Evolutionary conservation across 1,139 yeast genomes (phyloP), one percentile per base, ranked within the genome.

Genomic region (Insectozyma bohioensis): DNA sequence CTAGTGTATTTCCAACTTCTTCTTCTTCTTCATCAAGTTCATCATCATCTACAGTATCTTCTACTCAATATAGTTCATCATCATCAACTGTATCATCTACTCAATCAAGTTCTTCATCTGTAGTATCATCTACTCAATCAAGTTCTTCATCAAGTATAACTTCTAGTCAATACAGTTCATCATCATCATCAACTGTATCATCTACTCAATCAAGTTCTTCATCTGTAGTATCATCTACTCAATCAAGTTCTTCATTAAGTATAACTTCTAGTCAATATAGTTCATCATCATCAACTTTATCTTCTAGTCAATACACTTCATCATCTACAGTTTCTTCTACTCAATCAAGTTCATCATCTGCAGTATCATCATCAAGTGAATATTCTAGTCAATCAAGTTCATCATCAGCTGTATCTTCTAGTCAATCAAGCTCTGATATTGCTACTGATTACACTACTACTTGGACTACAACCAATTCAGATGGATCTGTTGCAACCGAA

Each of bases 171-270:
- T 14, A 18, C 11, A 28, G 14, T 11, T 22, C 28, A 8, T 18
- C 30, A 16, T 13, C 12, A 13, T 13, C 26, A n/a, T 24, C 16
- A 12, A 11, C 26, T 24, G 23, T 4, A 10, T 11, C n/a, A 10
- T 20, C 24, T 10, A 19, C 26, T 21, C 45, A 41, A 20, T 42
- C 34, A 37, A 43, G 45, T 15, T 48, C 52, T 10, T 46, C 50
- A 5, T 45, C 15, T 26, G 26, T 20, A 24, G 23, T 4, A 10
- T 11, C n/a, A 10, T 20, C 24, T 10, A 19, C 26, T 21, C 45
- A 41, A 20, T 42, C 34, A 37, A 43, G 45, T 15, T 48, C 52
- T 10, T 46, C 50, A 5, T 45, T 14, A 24, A 25, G 43, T 39
- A 30, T 35, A 2, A 34, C 49, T 2, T 34, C 41, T 1, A 24